These are phyloP conservation scores for Sclerotinia borealis DNA, from an alignment of 2,329 filamentous ascomycete species.

Conservation along the genomic window DNA sequence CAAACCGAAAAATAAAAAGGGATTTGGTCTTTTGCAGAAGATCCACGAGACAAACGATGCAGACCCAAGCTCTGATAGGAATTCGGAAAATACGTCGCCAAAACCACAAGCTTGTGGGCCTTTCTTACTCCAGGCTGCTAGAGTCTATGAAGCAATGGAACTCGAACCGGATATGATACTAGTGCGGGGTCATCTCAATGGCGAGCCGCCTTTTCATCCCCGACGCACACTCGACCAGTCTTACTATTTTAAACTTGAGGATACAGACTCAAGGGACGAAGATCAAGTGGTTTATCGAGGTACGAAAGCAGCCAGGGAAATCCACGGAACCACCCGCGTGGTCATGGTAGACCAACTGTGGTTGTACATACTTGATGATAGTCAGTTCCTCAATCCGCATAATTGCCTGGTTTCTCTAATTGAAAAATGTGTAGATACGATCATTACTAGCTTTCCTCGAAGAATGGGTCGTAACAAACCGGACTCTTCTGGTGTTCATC, in stretches of 20 bases:
- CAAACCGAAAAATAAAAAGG: background rate
- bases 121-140: slow-evolving; percentile 20
- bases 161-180: slow-evolving; percentile 21
- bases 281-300: slow-evolving; percentile 26
- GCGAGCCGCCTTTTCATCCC: slow-evolving; percentile 36
- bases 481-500: slow-evolving; percentile 37
- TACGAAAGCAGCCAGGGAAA: slow-evolving; percentile 13
- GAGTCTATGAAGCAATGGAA: slow-evolving; percentile 23
- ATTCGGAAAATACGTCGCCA: too few relatives aligned
- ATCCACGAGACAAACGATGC: too few relatives aligned
- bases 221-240: slow-evolving; percentile 42
- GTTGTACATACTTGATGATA: slow-evolving; percentile 38
- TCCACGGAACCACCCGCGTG: slow-evolving; percentile 19
- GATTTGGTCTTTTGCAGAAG: background rate
- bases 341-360: slow-evolving; percentile 42
- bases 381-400: slow-evolving; percentile 12
- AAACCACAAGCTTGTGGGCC: slow-evolving; percentile 1
- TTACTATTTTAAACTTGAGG: slow-evolving; percentile 36
- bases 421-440: slow-evolving; percentile 28
- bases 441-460: slow-evolving; percentile 38
- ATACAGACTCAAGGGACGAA: slow-evolving; percentile 35
- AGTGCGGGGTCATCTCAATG: slow-evolving; percentile 17
- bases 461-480: slow-evolving; percentile 38
- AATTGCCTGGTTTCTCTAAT: background rate
- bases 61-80: too few relatives aligned